These are phyloP conservation scores for Capsicum rhomboideum DNA, from an alignment of 257 asterid species.

Conservation along the genomic window DNA sequence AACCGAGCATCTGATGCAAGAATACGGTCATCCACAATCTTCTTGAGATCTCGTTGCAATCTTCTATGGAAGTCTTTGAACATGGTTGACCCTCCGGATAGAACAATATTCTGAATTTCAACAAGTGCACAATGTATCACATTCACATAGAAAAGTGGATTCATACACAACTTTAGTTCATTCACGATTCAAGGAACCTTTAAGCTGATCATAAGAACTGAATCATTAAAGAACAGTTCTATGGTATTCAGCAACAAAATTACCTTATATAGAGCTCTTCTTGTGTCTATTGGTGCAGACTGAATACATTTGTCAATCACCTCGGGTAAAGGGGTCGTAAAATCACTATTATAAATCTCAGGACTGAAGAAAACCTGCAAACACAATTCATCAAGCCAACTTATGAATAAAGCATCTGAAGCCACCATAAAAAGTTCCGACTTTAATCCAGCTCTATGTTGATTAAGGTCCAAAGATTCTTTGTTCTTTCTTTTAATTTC, in stretches of 20 bases:
- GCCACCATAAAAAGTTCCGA: not conserved
- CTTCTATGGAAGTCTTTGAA: slow-evolving; percentile 88
- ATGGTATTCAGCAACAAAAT: slow-evolving; percentile 1
- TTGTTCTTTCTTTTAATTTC: not conserved
- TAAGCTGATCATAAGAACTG: not conserved
- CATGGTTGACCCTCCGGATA: slow-evolving; percentile 98
- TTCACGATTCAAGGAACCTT: not conserved
- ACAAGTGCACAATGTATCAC: slow-evolving; percentile 9
- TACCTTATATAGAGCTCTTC: slow-evolving; percentile 94
- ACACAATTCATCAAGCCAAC: slow-evolving; percentile 6
- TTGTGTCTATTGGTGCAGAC: slow-evolving; percentile 98
- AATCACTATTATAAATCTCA: slow-evolving; percentile 65
- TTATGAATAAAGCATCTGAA: not conserved
- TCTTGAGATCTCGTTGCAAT: slow-evolving; percentile 80
- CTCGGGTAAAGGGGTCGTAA: slow-evolving; percentile 78
- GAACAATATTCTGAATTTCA: slow-evolving; percentile 62
- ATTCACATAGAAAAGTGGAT: not conserved
- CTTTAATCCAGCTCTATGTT: not conserved
- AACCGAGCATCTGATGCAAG: slow-evolving; percentile 57
- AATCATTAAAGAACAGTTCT: slow-evolving; percentile 4
- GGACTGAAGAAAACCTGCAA: slow-evolving; percentile 90
- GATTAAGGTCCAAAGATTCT: not conserved
- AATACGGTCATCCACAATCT: slow-evolving; percentile 65
- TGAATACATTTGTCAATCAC: slow-evolving; percentile 89
- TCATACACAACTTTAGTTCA: not conserved